Base-by-base conservation (phyloP, 2,329 filamentous ascomycete genomes). In the Botryosphaeria dothidea region DNA sequence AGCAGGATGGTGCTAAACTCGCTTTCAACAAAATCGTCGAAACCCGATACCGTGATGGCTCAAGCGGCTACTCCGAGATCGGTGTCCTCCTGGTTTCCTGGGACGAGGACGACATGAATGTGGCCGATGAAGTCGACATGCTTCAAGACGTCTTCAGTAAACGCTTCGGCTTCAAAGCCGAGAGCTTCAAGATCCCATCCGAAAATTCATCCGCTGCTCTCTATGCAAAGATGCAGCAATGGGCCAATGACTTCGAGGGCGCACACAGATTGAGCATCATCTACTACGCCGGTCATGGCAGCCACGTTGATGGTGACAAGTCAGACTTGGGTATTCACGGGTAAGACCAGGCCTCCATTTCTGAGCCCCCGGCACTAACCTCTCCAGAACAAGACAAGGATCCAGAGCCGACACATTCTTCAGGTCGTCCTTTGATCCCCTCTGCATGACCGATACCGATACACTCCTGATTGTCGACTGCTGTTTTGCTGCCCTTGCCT, bases 211-310 rank as follows among this genome's bases (percentile, higher is more conserved):
- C 7, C 5, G n/a, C 41, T 2, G 13, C n/a, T 2, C 45, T 67
- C 4, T 65, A 60, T 4, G 38, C 25, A 8, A 27, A 61, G 43
- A 21, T 69, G 19, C 15, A 60, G 3, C 57, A 51, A 2, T 69
- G 68, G 62, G 38, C 52, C 13, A 8, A 62, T n/a, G 27, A 58
- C 19, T 69, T 61, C 31, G 62, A 68, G 8, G 63, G 61, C 9
- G 64, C 65, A 4, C 25, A 63, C 3, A 69, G 67, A 43, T 31
- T 69, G 15, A 65, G 67, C 52, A 69, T 69, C 11, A 68, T 69
- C 9, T 69, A 69, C 58, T 69, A 69, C 23, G 68, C 64, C 6
- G 67, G 68, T 6, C 68, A 69, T 58, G 68, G 61, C 17, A 51
- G 58, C 27, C 49, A 36, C 13, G 23, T 38, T 9, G 38, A 67